Conservation (phyloP, 495 filamentous ascomycete genomes). For the Cryomyces minteri region DNA sequence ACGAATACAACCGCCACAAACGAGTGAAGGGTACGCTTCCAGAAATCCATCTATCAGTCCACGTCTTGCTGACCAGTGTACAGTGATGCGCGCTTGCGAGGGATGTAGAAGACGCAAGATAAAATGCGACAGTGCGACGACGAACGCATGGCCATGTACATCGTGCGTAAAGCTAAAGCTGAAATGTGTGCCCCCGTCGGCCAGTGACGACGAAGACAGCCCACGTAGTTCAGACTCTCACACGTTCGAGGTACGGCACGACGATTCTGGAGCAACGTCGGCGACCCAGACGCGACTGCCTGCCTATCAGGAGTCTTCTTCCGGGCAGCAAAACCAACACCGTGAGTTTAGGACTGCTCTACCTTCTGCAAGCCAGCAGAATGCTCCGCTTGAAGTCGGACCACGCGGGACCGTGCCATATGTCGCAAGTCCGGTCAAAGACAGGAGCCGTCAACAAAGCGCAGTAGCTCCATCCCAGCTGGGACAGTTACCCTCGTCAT, state of each 20-base stretch:
- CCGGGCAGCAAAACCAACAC: too few species aligned
- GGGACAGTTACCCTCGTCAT: too few species aligned
- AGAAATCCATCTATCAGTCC: background rate
- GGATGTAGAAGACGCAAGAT: constrained; percentile 83
- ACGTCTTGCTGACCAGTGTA: constrained; percentile 8
- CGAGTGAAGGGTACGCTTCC: constrained; percentile 63
- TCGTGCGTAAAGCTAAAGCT: constrained; percentile 85
- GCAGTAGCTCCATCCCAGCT: too few species aligned
- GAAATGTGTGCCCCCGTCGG: constrained; percentile 80
- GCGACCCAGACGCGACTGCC: too few species aligned
- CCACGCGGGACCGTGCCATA: too few species aligned
- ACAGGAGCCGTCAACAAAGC: too few species aligned
- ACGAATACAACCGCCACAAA: constrained; percentile 97
- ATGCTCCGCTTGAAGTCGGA: too few species aligned
- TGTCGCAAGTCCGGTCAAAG: too few species aligned
- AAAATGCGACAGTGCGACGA: constrained; percentile 94
- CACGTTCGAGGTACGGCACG: constrained; percentile 17
- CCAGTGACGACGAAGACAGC: constrained; percentile 67
- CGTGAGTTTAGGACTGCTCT: too few species aligned
- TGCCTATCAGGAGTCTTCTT: too few species aligned
- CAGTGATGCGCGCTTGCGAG: constrained; percentile 97
- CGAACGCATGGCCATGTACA: constrained; percentile 97
- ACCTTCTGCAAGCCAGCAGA: too few species aligned
- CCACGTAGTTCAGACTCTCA: constrained; percentile 16
- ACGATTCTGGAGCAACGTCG: too few species aligned